Percentiles rank a stretch among this genome's conserved stretches.
Conservation (phyloP, 1,284 basidiomycete species). For the Schizophyllum commune region DNA sequence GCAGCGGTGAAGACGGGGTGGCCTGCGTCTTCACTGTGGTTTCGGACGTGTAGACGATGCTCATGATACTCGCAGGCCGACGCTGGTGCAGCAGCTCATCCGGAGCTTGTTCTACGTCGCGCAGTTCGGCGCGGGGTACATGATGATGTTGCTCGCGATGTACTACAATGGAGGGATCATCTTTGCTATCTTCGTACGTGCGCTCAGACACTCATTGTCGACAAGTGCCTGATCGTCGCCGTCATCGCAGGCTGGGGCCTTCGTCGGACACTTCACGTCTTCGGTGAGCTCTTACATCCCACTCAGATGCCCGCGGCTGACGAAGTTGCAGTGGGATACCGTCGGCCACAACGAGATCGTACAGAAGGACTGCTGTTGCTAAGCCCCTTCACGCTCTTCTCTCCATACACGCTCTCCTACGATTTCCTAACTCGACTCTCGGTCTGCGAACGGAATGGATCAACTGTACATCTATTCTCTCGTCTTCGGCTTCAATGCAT, state of each 20-base stretch:
- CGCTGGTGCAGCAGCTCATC: conserved; percentile 11
- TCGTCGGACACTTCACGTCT: not conserved
- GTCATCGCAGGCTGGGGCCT: not conserved
- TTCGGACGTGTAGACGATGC: no score
- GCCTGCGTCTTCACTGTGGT: no score
- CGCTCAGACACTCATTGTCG: not conserved
- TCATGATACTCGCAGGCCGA: conserved; percentile 5
- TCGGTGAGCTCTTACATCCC: no score
- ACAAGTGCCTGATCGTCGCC: not conserved
- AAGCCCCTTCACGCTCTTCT: no score
- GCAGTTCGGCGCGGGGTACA: conserved; percentile 13
- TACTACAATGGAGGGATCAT: conserved; percentile 2
- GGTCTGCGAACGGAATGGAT: no score
- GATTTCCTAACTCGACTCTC: not conserved
- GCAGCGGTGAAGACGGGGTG: no score
- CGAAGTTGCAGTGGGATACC: conserved; percentile 1
- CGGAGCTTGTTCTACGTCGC: conserved; percentile 14
- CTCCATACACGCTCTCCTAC: not conserved
- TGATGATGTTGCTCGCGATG: conserved; percentile 14
- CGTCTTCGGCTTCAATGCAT: not conserved
- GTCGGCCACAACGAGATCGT: not conserved
- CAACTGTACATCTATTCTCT: not conserved
- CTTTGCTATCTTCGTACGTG: not conserved
- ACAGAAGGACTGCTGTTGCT: not conserved
- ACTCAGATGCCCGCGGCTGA: no score